Conservation (phyloP, 1,284 basidiomycete genomes). For the Rhodotorula sp. region DNA sequence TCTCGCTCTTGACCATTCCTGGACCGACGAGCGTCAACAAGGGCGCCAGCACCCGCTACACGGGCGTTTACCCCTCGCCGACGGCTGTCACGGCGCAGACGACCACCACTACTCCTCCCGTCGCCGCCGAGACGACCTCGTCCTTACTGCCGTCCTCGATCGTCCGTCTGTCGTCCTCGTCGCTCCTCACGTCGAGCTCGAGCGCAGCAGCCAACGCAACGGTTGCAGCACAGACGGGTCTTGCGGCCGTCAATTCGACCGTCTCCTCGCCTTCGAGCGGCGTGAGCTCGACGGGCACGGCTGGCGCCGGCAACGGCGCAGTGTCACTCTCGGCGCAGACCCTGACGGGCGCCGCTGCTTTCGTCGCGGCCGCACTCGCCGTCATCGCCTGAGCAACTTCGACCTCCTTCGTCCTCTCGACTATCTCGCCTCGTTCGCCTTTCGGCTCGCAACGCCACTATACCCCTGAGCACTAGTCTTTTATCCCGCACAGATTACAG, state of each 20-base stretch:
- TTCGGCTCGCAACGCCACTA: background rate
- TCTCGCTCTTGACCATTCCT: slow-evolving; percentile 27
- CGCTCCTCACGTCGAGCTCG: background rate
- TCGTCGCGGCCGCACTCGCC: background rate
- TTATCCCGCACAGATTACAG: background rate
- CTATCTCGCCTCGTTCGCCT: background rate
- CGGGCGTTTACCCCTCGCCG: slow-evolving; percentile 17
- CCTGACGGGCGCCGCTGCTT: background rate
- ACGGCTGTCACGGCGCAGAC: slow-evolving; percentile 14
- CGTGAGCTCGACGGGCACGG: background rate
- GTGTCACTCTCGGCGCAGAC: background rate
- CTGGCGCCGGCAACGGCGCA: background rate
- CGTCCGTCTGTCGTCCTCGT: background rate
- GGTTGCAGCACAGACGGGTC: background rate
- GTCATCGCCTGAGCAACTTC: background rate
- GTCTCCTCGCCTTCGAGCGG: background rate
- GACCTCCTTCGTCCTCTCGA: too few species aligned
- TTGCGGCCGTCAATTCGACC: background rate
- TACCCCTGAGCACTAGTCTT: too few species aligned
- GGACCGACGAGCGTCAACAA: slow-evolving; percentile 25
- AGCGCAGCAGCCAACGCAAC: background rate
- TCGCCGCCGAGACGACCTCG: slow-evolving; percentile 8
- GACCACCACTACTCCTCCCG: background rate
- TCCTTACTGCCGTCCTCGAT: background rate
- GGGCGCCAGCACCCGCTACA: slow-evolving; percentile 10